Percentiles rank a stretch among this genome's conserved stretches.
Evolutionary conservation across 208 protist species (phyloP).

Genomic region (Trypanosoma brucei): DNA sequence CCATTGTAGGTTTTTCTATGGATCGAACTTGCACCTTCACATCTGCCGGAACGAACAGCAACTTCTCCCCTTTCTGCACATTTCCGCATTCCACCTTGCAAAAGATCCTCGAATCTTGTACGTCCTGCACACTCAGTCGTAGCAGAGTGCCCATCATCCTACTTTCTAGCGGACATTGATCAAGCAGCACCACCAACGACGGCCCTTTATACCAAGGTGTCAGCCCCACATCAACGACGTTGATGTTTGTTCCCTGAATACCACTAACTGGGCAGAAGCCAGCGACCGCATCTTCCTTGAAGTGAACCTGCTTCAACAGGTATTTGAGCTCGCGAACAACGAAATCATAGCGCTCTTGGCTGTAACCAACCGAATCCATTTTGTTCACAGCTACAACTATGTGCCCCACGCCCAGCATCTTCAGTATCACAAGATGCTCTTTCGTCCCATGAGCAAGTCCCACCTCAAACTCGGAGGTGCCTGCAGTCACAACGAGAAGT

Average conservation of each 20-base stretch:
- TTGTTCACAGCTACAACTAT: constrained; percentile 99
- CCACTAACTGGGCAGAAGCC: constrained; percentile 81
- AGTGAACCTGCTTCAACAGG: constrained; percentile 93
- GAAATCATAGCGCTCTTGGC: constrained; percentile 90
- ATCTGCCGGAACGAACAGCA: constrained; percentile 61
- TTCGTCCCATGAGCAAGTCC: constrained; percentile 97
- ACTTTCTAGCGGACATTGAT: constrained; percentile 66
- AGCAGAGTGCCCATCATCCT: constrained; percentile 56
- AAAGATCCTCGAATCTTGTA: constrained; percentile 54
- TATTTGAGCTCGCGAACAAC: constrained; percentile 86
- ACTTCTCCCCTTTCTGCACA: constrained; percentile 33
- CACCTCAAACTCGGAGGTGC: constrained; percentile 96
- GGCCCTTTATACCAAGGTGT: constrained; percentile 78
- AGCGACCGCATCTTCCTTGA: constrained; percentile 46
- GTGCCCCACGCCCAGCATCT: constrained; percentile 95
- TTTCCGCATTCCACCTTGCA: constrained; percentile 76
- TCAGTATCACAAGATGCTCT: constrained; percentile 96
- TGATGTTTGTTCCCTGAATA: constrained; percentile 70
- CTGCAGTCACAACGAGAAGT: constrained; percentile 96
- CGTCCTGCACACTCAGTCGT: constrained; percentile 73
- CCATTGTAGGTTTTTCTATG: constrained; percentile 58
- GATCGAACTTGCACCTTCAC: constrained; percentile 44
- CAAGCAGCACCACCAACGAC: constrained; percentile 62
- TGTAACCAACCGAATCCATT: constrained; percentile 97
- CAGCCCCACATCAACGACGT: constrained; percentile 11